A percentile compares a stretch with the other conserved stretches of the same genome.
phyloP scores from a whole-genome alignment of 768 basidiomycete species.

The Saitozyma podzolica region DNA sequence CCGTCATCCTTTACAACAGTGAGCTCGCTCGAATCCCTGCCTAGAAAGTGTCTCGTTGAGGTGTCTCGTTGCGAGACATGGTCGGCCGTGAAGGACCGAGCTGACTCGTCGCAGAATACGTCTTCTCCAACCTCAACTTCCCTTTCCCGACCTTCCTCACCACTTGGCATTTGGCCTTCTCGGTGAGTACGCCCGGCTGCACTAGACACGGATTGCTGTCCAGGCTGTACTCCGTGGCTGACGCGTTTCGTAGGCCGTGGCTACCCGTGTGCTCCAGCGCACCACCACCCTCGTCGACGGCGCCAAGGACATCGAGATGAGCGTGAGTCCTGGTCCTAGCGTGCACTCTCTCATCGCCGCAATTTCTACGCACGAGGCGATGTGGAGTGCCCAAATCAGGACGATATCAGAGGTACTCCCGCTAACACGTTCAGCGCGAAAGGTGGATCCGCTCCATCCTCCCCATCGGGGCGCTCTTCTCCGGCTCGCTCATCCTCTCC shows the following conservation, averaged over 20 bases:
- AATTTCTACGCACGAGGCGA: not conserved
- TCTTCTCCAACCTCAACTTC: constrained; percentile 64
- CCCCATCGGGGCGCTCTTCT: constrained; percentile 92
- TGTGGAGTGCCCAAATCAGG: not conserved
- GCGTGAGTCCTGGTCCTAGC: constrained; percentile 43
- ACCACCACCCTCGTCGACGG: constrained; percentile 51
- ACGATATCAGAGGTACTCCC: not conserved
- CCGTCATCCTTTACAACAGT: constrained; percentile 94
- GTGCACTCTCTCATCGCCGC: not conserved
- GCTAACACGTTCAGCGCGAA: constrained; percentile 33
- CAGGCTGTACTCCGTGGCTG: not conserved
- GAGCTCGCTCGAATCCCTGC: constrained; percentile 62
- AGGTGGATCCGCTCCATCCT: constrained; percentile 78
- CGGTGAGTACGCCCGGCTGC: constrained; percentile 54
- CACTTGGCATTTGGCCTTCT: constrained; percentile 75
- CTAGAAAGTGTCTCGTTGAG: not conserved
- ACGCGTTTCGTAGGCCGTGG: constrained; percentile 33
- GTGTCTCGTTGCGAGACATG: not conserved
- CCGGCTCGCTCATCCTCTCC: constrained; percentile 83
- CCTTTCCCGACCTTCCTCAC: constrained; percentile 90
- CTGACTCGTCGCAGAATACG: constrained; percentile 37
- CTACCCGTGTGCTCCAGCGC: constrained; percentile 48
- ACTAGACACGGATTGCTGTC: not conserved
- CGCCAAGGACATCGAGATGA: constrained; percentile 61
- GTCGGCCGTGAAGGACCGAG: not conserved